Base-by-base conservation (phyloP, 2,329 filamentous ascomycete genomes). In the Elsinoe perseae region DNA sequence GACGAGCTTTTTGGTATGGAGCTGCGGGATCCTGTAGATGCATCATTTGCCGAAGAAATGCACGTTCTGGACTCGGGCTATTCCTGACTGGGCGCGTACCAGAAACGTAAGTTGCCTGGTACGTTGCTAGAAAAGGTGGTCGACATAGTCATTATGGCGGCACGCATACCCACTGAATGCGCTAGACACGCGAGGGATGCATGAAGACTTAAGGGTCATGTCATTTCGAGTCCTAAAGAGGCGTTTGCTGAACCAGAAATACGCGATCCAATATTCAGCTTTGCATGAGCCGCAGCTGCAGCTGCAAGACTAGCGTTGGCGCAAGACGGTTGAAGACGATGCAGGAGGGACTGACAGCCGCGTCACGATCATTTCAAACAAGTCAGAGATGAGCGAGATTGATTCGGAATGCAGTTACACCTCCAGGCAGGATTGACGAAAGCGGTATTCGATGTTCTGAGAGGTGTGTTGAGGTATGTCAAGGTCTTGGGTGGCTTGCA, bases 1-100 rank as follows among this genome's bases (percentile, higher is more conserved):
- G 48, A 34, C 48, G 38, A 52, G 48, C 48, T 38, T 52, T 52
- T 52, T 34, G 28, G 25, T 52, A 52, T 52, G 18, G 30, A 38
- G 36, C 48, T 25, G 16, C 14, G 48, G 28, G 48, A 25, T 20
- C 18, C 10, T 14, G 18, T 9, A 18, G 30, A 50, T 52, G 48
- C 48, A 38, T 34, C 48, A 52, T 38, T 52, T 52, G 48, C 48
- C 48, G 48, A 52, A 36, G 16, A 25, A 16, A 34, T 32, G 40
- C 28, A 20, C 48, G 20, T 34, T 52, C 48, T 52, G 48, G 48
- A 34, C 30, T 32, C 48, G 23, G 23, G 12, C 40, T 14, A 23
- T 44, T 44, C 40, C 40, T 25, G 40, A 23, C 40, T 44, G 9
- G 23, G 20, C 18, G n/a, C 20, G 20, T 44, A 21, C 12, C 20